Conservation (phyloP, 1,284 basidiomycete genomes). For the Sphaerobolus stellatus region DNA sequence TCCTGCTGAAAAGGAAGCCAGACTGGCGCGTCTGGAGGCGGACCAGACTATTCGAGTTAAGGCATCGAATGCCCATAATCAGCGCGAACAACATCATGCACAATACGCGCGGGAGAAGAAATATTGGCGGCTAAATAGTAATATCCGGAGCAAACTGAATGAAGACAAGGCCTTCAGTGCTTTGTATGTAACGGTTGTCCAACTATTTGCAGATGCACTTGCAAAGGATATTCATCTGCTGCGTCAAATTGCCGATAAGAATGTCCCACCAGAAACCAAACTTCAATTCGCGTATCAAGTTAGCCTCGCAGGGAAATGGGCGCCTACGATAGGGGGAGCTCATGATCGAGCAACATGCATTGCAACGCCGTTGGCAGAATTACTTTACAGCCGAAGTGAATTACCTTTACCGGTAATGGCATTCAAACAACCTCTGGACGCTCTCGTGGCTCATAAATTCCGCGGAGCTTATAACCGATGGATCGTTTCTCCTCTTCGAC, state of each 20-base stretch:
- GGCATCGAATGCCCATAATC: no score
- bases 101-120: constrained; percentile 25
- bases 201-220: constrained; percentile 58
- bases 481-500: constrained; percentile 56
- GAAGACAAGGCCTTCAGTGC: constrained; percentile 51
- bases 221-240: constrained; percentile 45
- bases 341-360: constrained; percentile 67
- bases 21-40: no score
- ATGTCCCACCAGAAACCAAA: constrained; percentile 22
- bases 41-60: no score
- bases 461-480: constrained; percentile 55
- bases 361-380: constrained; percentile 55
- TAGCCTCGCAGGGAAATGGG: constrained; percentile 67
- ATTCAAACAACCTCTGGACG: constrained; percentile 29
- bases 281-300: constrained; percentile 41
- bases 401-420: constrained; percentile 25
- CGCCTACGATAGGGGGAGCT: constrained; percentile 54
- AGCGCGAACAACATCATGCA: no score
- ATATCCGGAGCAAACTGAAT: constrained; percentile 44
- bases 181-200: constrained; percentile 60
- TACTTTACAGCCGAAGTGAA: constrained; percentile 45
- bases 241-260: constrained; percentile 24
- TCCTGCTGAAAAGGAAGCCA: constrained; percentile 16
- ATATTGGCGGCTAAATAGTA: constrained; percentile 30
- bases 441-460: constrained; percentile 38